Evolutionary conservation across 2,329 filamentous ascomycete genomes (phyloP), one percentile per base, ranked within the genome.

Genomic region (Aspergillus hiratsukae): DNA sequence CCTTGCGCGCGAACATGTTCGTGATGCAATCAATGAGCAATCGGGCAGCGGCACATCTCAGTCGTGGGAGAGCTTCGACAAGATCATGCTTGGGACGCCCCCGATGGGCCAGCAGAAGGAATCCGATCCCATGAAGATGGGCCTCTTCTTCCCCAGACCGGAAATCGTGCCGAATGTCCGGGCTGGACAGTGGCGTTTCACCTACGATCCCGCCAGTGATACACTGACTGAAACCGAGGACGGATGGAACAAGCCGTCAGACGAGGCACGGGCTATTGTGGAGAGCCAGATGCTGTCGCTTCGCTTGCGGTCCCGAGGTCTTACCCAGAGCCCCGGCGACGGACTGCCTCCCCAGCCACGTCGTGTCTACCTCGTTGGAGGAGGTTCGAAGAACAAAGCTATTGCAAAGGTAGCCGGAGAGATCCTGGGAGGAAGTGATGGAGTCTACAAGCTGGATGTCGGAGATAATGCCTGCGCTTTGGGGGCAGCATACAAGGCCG

Each of bases 201-300:
- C 82, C 21, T 86, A 83, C 71, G 66, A 80, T 52, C 67, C 78
- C 1, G 55, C 65, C 1, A 83, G 81, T 56, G 71, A 79, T 53
- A 68, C 71, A 1, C 72, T 84, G 17, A 80, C 84, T 64, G 83
- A 84, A 61, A 78, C 79, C 41, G 78, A 77, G 35, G 69, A 73
- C 21, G 65, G 74, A 6, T 86, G 82, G 76, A 81, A 86, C 69
- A 68, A 78, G n/a, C 78, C 83, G 1, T 76, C 82, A 52, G 82
- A 82, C n/a, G 93, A 97, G 71, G 88, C 91, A 0, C 87, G 94
- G 57, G 80, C 85, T 52, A 97, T 97, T 66, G 83, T 97, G 58
- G 94, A 99, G 78, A 94, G 89, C n/a, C 94, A 99, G 73, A 87
- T 95, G 51, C 85, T 99, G 8, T 95, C 90, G 6, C 87, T 97